phyloP scores from a whole-genome alignment of 495 filamentous ascomycete genomes.

The Saxispiralis lemnorum region DNA sequence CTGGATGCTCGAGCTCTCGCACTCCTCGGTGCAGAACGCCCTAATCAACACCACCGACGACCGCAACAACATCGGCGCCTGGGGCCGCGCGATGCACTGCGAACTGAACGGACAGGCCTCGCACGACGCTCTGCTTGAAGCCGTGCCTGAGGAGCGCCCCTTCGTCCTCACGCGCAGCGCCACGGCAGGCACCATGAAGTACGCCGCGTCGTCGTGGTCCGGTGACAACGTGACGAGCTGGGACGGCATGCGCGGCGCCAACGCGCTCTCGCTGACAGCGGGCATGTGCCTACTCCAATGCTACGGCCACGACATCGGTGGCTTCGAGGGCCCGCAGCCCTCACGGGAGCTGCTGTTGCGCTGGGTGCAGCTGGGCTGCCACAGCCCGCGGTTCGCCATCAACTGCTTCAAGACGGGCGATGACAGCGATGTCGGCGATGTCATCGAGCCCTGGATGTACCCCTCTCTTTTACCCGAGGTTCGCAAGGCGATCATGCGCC shows the following conservation, averaged over 20 bases:
- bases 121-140: conserved; percentile 40
- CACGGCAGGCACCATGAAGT: conserved; percentile 49
- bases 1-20: conserved; percentile 40
- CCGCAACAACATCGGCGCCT: conserved; percentile 34
- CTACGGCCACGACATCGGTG: conserved; percentile 55
- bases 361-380: conserved; percentile 52
- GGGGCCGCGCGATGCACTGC: conserved; percentile 46
- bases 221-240: conserved; percentile 26
- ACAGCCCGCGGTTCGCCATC: conserved; percentile 53
- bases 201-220: conserved; percentile 48
- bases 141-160: conserved; percentile 37
- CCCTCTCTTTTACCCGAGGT: conserved; percentile 41
- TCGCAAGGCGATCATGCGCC: conserved; percentile 43
- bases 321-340: conserved; percentile 53
- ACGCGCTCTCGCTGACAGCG: conserved; percentile 46
- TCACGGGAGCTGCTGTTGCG: conserved; percentile 49
- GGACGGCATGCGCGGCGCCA: conserved; percentile 48
- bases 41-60: background rate
- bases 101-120: conserved; percentile 50
- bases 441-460: conserved; percentile 61
- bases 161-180: conserved; percentile 52
- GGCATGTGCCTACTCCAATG: conserved; percentile 45
- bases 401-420: conserved; percentile 57
- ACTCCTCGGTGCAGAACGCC: conserved; percentile 2
- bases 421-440: conserved; percentile 43